These are phyloP conservation scores for Vitis hybrid DNA, from an alignment of 177 flowering plant species.

Conservation along the genomic window DNA sequence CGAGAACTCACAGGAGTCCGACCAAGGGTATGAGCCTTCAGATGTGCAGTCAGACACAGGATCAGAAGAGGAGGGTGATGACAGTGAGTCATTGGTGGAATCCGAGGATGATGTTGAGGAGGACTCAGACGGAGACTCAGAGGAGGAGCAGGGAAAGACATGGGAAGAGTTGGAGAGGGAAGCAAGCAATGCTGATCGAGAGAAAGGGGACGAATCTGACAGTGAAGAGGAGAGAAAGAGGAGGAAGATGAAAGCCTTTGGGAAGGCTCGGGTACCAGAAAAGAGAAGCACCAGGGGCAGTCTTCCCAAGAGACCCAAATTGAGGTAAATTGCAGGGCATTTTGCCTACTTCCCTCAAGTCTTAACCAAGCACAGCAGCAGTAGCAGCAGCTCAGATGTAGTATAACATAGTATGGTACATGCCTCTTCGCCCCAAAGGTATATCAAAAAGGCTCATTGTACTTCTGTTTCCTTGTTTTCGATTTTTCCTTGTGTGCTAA, in stretches of 20 bases:
- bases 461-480: too few species aligned
- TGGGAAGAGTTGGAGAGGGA: conserved; percentile 92
- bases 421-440: too few species aligned
- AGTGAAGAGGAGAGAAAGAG: conserved; percentile 72
- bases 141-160: conserved; percentile 73
- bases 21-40: conserved; percentile 68
- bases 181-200: conserved; percentile 71
- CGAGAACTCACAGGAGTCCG: conserved; percentile 57
- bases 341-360: too few species aligned
- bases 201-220: conserved; percentile 66
- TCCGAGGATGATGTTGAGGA: conserved; percentile 71
- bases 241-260: conserved; percentile 68
- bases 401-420: too few species aligned
- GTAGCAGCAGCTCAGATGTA: too few species aligned
- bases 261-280: conserved; percentile 38
- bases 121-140: conserved; percentile 49
- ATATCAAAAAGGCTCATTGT: too few species aligned
- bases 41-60: conserved; percentile 61
- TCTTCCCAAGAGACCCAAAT: too few species aligned
- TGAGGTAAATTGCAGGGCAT: too few species aligned
- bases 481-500: too few species aligned
- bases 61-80: conserved; percentile 52
- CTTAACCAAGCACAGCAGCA: too few species aligned
- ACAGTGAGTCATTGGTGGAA: conserved; percentile 69
- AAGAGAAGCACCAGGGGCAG: too few species aligned